These are phyloP conservation scores for Jamesozyma hellenica DNA, from an alignment of 805 yeast genomes.

Conservation along the genomic window DNA sequence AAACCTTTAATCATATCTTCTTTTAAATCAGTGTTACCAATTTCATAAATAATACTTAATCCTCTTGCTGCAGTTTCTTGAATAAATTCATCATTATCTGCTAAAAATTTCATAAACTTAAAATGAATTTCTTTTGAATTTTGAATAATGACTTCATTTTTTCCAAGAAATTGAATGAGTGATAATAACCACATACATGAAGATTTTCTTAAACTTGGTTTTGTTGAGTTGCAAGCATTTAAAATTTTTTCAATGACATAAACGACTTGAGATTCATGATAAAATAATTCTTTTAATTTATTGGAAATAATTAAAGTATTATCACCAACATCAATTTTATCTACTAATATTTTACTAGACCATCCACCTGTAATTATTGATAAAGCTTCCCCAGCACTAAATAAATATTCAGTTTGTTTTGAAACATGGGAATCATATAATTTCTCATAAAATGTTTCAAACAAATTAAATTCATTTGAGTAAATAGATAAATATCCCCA, in stretches of 20 bases:
- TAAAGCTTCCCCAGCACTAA: constrained; percentile 78
- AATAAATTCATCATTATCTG: constrained; percentile 75
- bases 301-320: background rate
- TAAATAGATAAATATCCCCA: constrained; percentile 47
- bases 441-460: constrained; percentile 32
- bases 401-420: constrained; percentile 65
- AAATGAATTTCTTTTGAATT: constrained; percentile 55
- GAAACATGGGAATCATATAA: constrained; percentile 51
- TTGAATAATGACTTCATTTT: constrained; percentile 31
- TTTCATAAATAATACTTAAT: constrained; percentile 67
- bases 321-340: constrained; percentile 42
- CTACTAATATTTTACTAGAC: constrained; percentile 47
- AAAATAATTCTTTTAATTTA: background rate
- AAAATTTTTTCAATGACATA: constrained; percentile 42
- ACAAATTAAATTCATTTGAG: constrained; percentile 21
- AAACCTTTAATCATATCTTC: constrained; percentile 66
- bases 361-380: constrained; percentile 66
- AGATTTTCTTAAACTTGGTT: constrained; percentile 64
- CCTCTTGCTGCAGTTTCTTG: constrained; percentile 93
- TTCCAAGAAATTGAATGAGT: constrained; percentile 62
- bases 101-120: constrained; percentile 66
- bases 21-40: constrained; percentile 56
- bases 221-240: constrained; percentile 46
- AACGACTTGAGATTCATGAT: constrained; percentile 7
- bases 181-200: constrained; percentile 83